Conservation (phyloP, 148 eudicot species). For the Chenopodium suecicum region DNA sequence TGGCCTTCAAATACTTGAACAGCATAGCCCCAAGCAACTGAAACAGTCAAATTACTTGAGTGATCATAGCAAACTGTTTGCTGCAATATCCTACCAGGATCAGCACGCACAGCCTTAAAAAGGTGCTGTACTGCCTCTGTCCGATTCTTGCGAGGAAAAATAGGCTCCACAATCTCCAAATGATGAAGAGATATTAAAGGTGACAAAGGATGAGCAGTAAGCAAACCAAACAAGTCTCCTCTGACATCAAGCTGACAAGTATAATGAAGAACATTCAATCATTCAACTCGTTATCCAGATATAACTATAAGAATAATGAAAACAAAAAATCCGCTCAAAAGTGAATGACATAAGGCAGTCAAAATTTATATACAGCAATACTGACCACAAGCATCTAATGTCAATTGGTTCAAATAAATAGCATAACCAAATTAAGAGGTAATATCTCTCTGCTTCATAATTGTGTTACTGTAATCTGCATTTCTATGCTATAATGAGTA, state of each 20-base stretch:
- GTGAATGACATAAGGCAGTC: neutral
- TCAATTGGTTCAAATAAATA: neutral
- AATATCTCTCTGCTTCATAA: neutral
- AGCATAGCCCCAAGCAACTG: constrained; percentile 79
- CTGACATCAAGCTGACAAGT: constrained; percentile 67
- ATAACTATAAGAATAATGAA: neutral
- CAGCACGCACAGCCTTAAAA: constrained; percentile 45
- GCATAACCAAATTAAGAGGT: neutral
- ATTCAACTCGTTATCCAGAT: neutral
- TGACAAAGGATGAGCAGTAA: constrained; percentile 63
- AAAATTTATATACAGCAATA: neutral
- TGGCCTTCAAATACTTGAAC: constrained; percentile 73
- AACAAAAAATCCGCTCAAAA: neutral
- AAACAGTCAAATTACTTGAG: constrained; percentile 42
- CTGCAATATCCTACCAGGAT: constrained; percentile 58
- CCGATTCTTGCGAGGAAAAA: constrained; percentile 52
- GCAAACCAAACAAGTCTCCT: constrained; percentile 71
- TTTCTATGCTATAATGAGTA: no score
- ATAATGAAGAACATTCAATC: neutral
- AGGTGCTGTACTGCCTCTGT: constrained; percentile 42
- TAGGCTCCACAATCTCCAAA: constrained; percentile 42
- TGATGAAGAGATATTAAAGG: constrained; percentile 68
- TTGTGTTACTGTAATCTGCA: neutral
- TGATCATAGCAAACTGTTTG: constrained; percentile 68
- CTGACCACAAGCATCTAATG: neutral